These are phyloP conservation scores for Salix brachista DNA, from an alignment of 345 rosid genomes.

Conservation along the genomic window DNA sequence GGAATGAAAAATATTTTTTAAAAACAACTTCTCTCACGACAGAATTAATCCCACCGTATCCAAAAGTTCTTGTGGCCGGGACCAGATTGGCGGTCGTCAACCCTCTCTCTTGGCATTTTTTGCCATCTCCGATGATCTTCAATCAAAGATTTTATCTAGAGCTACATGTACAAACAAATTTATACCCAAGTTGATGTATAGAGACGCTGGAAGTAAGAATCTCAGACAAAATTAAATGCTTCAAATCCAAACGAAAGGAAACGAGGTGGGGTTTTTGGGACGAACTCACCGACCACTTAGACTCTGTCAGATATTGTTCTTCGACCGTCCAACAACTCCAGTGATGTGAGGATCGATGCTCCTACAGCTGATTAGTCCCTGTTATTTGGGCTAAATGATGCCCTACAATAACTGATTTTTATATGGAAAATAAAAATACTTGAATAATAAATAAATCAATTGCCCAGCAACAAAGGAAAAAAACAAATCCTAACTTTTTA, in stretches of 20 bases:
- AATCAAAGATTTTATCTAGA: not conserved
- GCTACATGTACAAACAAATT: no score
- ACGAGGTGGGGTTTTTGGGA: no score
- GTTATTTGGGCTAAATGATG: not conserved
- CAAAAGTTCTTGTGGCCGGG: slow-evolving; percentile 53
- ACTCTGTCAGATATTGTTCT: not conserved
- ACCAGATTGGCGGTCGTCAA: slow-evolving; percentile 68
- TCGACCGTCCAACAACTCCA: slow-evolving; percentile 18
- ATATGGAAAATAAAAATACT: no score
- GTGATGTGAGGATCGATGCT: not conserved
- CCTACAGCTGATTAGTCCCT: not conserved
- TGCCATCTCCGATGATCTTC: not conserved
- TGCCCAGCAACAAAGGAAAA: not conserved
- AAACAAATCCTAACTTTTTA: slow-evolving; percentile 21
- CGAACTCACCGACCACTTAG: slow-evolving; percentile 14
- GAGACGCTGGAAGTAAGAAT: not conserved
- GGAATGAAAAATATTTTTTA: no score
- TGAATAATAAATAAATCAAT: not conserved
- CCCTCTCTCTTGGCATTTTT: slow-evolving; percentile 33
- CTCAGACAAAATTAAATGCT: not conserved
- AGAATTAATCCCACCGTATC: slow-evolving; percentile 16
- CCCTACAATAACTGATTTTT: not conserved
- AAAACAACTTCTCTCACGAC: no score
- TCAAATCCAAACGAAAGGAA: not conserved
- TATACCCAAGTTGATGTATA: no score